Evolutionary conservation across 1,284 basidiomycete species (phyloP).

Genomic region (Wallemia mellicola): DNA sequence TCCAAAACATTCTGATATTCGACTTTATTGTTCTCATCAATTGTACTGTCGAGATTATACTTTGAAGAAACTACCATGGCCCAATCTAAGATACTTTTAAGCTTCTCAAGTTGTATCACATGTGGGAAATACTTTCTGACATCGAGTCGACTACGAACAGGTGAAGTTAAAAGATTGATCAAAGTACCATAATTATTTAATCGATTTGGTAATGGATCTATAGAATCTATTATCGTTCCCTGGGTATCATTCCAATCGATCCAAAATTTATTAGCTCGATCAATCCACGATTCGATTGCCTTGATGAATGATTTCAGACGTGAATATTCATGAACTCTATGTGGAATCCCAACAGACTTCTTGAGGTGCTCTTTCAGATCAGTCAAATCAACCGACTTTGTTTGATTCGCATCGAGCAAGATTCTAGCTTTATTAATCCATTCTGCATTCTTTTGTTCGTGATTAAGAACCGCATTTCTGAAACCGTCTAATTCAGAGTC

Average conservation of each 20-base stretch:
- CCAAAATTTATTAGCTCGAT: background rate
- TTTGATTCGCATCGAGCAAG: no score
- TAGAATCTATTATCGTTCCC: background rate
- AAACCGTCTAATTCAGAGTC: constrained; percentile 48
- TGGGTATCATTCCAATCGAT: background rate
- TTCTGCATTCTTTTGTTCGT: background rate
- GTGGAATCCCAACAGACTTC: background rate
- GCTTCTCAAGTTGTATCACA: background rate
- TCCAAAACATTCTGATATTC: background rate
- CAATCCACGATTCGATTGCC: background rate
- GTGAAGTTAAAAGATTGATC: background rate
- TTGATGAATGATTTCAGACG: background rate
- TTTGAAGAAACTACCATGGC: background rate
- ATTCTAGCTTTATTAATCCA: background rate
- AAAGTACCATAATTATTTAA: background rate
- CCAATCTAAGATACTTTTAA: background rate
- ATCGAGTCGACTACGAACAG: background rate
- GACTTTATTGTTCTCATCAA: background rate
- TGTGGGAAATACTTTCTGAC: background rate
- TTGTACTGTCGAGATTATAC: background rate
- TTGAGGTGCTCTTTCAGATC: background rate
- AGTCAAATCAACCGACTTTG: background rate
- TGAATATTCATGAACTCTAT: background rate
- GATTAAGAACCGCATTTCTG: constrained; percentile 24
- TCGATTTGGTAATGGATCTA: background rate